These are phyloP conservation scores for Ajuga reptans DNA, from an alignment of 305 asterid genomes.

Conservation along the genomic window DNA sequence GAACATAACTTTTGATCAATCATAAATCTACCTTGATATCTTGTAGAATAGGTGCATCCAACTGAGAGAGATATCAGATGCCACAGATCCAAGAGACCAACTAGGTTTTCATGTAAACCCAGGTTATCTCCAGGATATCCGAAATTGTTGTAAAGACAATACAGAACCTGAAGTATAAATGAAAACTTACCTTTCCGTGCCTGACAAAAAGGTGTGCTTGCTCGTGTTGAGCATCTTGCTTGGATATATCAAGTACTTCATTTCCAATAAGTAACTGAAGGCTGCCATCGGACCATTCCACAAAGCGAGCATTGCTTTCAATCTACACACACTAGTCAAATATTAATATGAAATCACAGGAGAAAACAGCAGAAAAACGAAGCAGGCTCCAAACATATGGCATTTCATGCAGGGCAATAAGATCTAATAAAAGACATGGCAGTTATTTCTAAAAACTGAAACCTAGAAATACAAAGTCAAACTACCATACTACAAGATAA, in stretches of 20 bases:
- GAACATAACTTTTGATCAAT: not conserved
- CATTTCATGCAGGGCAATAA: not conserved
- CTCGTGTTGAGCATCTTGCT: conserved; percentile 92
- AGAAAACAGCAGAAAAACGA: not conserved
- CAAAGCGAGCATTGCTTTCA: conserved; percentile 37
- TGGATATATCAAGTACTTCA: conserved; percentile 95
- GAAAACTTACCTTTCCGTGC: conserved; percentile 62
- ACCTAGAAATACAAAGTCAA: too few species aligned
- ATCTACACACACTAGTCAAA: conserved; percentile 16
- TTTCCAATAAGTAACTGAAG: conserved; percentile 69
- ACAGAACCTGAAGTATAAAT: not conserved
- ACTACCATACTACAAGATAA: too few species aligned
- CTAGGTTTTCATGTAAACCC: too few species aligned
- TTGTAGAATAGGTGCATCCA: too few species aligned
- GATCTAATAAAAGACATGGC: not conserved
- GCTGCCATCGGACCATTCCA: conserved; percentile 40
- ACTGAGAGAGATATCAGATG: too few species aligned
- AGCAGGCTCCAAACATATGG: not conserved
- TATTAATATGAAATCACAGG: not conserved
- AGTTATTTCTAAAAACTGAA: too few species aligned
- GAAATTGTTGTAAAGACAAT: too few species aligned
- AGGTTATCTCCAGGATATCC: too few species aligned
- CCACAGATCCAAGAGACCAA: too few species aligned
- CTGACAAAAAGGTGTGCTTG: conserved; percentile 91
- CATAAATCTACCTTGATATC: not conserved